Evolutionary conservation across 495 filamentous ascomycete species (phyloP).

Genomic region (Hypoxylon fuscum): DNA sequence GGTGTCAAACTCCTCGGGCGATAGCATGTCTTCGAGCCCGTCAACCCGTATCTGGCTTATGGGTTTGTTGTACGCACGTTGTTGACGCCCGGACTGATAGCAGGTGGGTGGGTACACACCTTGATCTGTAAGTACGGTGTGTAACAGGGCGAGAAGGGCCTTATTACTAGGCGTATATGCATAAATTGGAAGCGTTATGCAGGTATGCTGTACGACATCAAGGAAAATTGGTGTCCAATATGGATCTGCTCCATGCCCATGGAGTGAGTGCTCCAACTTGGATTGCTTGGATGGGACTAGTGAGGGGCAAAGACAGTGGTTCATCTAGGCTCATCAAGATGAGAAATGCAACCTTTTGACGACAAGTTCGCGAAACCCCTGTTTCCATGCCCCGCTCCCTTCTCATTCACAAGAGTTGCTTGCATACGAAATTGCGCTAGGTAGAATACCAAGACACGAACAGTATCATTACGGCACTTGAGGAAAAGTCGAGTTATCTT

Average conservation of each 20-base stretch:
- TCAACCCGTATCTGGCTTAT: slow-evolving; percentile 5
- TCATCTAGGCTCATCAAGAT: slow-evolving; percentile 31
- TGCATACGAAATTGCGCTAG: slow-evolving; percentile 16
- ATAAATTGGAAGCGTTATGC: slow-evolving; percentile 23
- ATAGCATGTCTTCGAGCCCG: slow-evolving; percentile 20
- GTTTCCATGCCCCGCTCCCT: slow-evolving; percentile 20
- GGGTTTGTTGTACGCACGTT: slow-evolving; percentile 9
- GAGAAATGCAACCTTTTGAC: slow-evolving; percentile 21
- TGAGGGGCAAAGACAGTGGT: slow-evolving; percentile 25
- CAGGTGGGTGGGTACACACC: slow-evolving; percentile 6
- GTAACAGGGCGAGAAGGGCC: slow-evolving; percentile 34
- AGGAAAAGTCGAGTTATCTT: slow-evolving; percentile 8
- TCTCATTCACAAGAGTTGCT: slow-evolving; percentile 6
- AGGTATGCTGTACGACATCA: slow-evolving; percentile 30
- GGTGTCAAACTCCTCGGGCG: slow-evolving; percentile 9
- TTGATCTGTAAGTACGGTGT: slow-evolving; percentile 19
- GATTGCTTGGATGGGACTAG: slow-evolving; percentile 26
- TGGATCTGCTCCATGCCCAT: slow-evolving; percentile 14
- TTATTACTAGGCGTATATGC: slow-evolving; percentile 24
- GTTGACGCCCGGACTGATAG: slow-evolving; percentile 19
- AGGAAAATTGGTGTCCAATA: slow-evolving; percentile 1
- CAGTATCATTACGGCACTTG: slow-evolving; percentile 16
- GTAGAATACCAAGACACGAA: slow-evolving; percentile 14
- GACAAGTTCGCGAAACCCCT: slow-evolving; percentile 23
- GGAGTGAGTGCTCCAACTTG: slow-evolving; percentile 22